Conservation (phyloP, 2,329 filamentous ascomycete genomes). For the Emmonsiellopsis sp. region DNA sequence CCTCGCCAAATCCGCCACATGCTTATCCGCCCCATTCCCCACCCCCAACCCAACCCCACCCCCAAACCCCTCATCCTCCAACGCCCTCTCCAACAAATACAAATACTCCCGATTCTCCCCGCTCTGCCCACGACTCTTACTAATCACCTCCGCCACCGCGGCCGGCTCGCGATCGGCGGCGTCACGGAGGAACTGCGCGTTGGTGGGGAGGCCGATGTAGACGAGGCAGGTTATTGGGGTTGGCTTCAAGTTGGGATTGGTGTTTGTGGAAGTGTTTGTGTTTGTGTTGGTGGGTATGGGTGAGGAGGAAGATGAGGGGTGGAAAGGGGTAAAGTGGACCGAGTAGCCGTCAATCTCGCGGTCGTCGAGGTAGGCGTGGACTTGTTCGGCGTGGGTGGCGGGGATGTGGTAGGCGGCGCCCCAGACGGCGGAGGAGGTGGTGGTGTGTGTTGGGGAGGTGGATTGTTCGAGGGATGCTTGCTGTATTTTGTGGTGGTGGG, state of each 20-base stretch:
- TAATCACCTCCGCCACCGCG: conserved; percentile 70
- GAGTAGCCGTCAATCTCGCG: conserved; percentile 96
- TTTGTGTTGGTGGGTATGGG: conserved; percentile 37
- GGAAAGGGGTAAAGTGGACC: conserved; percentile 82
- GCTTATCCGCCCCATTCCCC: conserved; percentile 69
- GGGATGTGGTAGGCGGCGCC: conserved; percentile 85
- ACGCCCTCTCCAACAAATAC: conserved; percentile 65
- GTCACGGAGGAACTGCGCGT: conserved; percentile 70
- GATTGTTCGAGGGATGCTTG: conserved; percentile 25
- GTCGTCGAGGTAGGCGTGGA: conserved; percentile 85
- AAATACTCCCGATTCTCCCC: conserved; percentile 88
- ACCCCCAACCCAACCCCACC: conserved; percentile 62
- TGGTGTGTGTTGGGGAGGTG: not conserved
- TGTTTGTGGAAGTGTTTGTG: conserved; percentile 8
- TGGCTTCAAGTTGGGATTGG: no score
- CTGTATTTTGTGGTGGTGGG: conserved; percentile 15
- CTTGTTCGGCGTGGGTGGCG: conserved; percentile 62
- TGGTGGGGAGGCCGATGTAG: conserved; percentile 89
- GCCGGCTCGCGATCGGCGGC: conserved; percentile 60
- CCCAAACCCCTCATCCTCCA: conserved; percentile 62
- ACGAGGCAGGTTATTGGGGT: conserved; percentile 55
- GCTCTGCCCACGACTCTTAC: conserved; percentile 67
- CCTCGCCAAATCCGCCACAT: conserved; percentile 72
- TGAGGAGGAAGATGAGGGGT: conserved; percentile 51
- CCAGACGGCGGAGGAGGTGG: conserved; percentile 54